phyloP scores from a whole-genome alignment of 805 yeast species.

The Spathaspora sp. region DNA sequence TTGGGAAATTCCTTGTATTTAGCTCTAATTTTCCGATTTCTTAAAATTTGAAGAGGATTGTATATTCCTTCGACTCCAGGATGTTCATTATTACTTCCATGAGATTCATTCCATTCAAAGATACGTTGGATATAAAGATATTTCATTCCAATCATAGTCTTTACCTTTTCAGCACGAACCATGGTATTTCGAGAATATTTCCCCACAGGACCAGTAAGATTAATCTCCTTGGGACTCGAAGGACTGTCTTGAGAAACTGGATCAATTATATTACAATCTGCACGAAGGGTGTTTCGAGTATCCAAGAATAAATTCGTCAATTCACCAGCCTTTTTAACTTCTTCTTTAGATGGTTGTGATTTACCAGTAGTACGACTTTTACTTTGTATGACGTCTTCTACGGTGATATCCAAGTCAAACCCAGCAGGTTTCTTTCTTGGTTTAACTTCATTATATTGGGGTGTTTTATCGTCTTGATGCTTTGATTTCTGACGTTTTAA shows the following conservation, averaged over 20 bases:
- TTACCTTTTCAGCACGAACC: constrained; percentile 48
- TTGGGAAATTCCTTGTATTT: constrained; percentile 48
- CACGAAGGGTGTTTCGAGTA: constrained; percentile 38
- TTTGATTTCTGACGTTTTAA: neutral
- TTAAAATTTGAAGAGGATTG: constrained; percentile 79
- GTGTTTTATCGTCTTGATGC: neutral
- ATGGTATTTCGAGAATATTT: constrained; percentile 22
- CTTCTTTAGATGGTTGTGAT: constrained; percentile 4
- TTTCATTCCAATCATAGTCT: constrained; percentile 45
- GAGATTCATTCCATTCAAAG: constrained; percentile 21
- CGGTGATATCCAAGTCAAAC: constrained; percentile 6
- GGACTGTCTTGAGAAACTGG: constrained; percentile 9
- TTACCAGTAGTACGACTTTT: no score
- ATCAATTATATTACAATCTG: constrained; percentile 40
- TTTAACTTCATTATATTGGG: neutral
- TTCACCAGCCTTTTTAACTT: constrained; percentile 17
- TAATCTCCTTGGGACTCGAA: neutral
- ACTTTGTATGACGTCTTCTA: neutral
- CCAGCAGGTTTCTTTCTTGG: constrained; percentile 3
- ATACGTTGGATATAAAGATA: constrained; percentile 46
- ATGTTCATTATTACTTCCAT: constrained; percentile 20
- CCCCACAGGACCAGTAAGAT: neutral
- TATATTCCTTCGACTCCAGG: constrained; percentile 63
- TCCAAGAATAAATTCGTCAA: constrained; percentile 39
- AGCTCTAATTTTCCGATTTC: constrained; percentile 62